A percentile compares a stretch with the other conserved stretches of the same genome.
Evolutionary conservation across 2,329 filamentous ascomycete genomes (phyloP).

Genomic region (Tolypocladium capitatum): DNA sequence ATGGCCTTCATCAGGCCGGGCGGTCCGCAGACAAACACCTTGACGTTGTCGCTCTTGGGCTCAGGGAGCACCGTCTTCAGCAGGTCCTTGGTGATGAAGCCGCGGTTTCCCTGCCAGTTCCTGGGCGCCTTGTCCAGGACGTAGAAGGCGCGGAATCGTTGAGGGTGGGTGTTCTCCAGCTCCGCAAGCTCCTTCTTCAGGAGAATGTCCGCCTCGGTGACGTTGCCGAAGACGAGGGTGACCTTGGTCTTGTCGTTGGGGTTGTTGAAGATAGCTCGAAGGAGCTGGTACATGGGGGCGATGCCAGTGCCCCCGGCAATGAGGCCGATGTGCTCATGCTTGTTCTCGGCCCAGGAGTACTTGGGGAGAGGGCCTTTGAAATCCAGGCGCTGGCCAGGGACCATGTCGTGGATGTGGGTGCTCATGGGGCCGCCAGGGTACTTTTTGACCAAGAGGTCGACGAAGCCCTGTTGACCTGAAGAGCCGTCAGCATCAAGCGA

Average conservation of each 20-base stretch:
- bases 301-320: conserved; percentile 95
- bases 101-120: conserved; percentile 63
- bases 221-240: conserved; percentile 85
- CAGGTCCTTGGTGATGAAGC: conserved; percentile 78
- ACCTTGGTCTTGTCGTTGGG: conserved; percentile 96
- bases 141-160: conserved; percentile 92
- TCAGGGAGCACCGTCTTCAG: conserved; percentile 91
- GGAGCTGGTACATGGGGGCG: conserved; percentile 94
- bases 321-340: conserved; percentile 77
- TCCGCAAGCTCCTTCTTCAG: conserved; percentile 73
- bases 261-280: conserved; percentile 87
- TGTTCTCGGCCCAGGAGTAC: conserved; percentile 80
- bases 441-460: conserved; percentile 85
- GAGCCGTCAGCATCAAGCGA: background rate
- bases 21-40: conserved; percentile 92
- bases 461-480: conserved; percentile 59
- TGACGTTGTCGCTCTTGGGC: conserved; percentile 83
- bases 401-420: conserved; percentile 71
- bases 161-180: conserved; percentile 89
- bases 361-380: conserved; percentile 96
- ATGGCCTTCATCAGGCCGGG: conserved; percentile 89
- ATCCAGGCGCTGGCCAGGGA: conserved; percentile 67
- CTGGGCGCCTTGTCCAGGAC: conserved; percentile 74
- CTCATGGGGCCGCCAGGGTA: conserved; percentile 91
- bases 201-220: conserved; percentile 80